Base-by-base conservation (phyloP, 805 yeast species). In the Tetrapisispora nanseiensis region DNA sequence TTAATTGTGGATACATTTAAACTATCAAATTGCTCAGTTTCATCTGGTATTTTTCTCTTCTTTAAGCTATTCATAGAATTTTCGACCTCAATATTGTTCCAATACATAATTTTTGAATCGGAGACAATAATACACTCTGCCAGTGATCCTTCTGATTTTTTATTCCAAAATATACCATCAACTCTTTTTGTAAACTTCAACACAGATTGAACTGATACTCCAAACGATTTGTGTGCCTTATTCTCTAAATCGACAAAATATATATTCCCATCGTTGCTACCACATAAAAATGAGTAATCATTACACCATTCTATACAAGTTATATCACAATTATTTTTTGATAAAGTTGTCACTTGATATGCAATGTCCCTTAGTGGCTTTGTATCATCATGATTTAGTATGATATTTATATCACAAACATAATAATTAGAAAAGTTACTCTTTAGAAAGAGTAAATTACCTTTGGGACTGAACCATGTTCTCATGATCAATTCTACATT, bases 11-110 rank as follows among this genome's bases (percentile, higher is more conserved):
- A 57, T 22, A 51, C 54, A 1, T 63, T 65, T 15, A 62, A 42
- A 33, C 58, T 61, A 40, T 67, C 70, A 38, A 65, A 65, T 30
- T 59, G 61, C 38, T 67, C 71, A 21, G 50, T 51, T 39, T 66
- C 70, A 2, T 56, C 42, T 4, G 71, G 69, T 3, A 11, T 5
- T 13, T 27, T 28, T 43, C 50, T 42, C 23, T 55, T 54, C 37
- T 51, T 49, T 36, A 65, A 61, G 18, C 40, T 37, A 18, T 33
- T 31, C 2, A 44, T 13, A 16, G 44, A 41, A 26, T 37, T 38
- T 10, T 33, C 22, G 18, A 37, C 15, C 9, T 37, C 41, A 10
- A 34, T 38, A 15, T 46, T 43, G 11, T 24, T 30, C 58, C 63
- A 59, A 31, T 46, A 50, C 45, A 49, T 41, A 9, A 59, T 46